Percentiles rank a stretch among this genome's conserved stretches.
Conservation (phyloP, 2,329 filamentous ascomycete species). For the Neofusicoccum cordaticola region DNA sequence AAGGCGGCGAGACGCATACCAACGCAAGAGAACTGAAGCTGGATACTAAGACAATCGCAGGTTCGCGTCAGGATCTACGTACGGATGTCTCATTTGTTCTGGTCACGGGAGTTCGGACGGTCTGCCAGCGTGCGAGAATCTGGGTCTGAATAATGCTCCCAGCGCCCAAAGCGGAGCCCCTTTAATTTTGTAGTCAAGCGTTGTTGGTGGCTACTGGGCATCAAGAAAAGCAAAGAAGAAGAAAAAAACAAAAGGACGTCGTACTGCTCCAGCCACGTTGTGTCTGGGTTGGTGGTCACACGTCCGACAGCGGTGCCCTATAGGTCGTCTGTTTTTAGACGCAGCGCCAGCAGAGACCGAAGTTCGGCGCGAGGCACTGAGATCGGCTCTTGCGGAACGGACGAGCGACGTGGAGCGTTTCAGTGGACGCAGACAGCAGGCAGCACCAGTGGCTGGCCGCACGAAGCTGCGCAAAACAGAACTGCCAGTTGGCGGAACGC, state of each 20-base stretch:
- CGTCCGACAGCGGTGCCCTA: background rate
- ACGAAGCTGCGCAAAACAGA: background rate
- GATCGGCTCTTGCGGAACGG: conserved; percentile 1
- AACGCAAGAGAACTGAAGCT: too few relatives aligned
- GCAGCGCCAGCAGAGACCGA: conserved; percentile 5
- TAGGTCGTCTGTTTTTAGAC: background rate
- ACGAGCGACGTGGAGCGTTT: background rate
- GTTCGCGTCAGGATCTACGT: background rate
- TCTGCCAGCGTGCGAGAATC: background rate
- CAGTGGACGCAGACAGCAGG: background rate
- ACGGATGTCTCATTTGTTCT: background rate
- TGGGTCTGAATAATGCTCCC: background rate
- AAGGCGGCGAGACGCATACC: too few relatives aligned
- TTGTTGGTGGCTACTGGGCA: background rate
- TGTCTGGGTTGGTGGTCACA: background rate
- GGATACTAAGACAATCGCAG: background rate
- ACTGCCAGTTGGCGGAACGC: background rate
- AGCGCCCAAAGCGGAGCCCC: background rate
- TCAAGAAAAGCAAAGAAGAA: background rate
- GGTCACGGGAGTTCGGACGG: background rate
- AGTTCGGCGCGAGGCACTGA: background rate
- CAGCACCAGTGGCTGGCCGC: background rate
- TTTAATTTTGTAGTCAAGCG: background rate
- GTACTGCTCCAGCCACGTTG: too few relatives aligned
- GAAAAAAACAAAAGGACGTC: too few relatives aligned